Conservation (phyloP, 148 eudicot genomes). For the Rhododendron ferrugineum region DNA sequence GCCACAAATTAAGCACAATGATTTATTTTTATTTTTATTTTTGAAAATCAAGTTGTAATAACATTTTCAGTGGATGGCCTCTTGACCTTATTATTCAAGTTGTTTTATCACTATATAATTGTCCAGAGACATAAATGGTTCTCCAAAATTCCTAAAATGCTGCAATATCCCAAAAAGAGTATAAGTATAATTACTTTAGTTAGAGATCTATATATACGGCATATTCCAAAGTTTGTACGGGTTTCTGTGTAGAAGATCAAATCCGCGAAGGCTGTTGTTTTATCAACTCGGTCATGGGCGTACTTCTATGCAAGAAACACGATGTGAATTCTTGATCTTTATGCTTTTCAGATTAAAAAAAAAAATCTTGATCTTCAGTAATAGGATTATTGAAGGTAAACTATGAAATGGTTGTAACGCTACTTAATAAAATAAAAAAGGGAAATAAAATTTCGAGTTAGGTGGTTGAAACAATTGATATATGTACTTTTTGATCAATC, state of each 20-base stretch:
- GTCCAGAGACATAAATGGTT: neutral
- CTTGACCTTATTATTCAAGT: neutral
- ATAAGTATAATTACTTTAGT: too few species aligned
- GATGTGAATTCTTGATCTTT: neutral
- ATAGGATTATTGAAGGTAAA: neutral
- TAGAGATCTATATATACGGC: neutral
- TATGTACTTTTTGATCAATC: neutral
- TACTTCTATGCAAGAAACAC: neutral
- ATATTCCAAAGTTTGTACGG: neutral
- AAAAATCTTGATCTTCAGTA: neutral
- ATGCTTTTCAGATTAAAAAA: too few species aligned
- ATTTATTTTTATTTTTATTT: too few species aligned
- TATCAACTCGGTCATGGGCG: neutral
- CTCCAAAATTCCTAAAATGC: neutral
- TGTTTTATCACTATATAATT: neutral
- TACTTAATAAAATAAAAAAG: too few species aligned
- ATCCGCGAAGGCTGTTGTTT: neutral
- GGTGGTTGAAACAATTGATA: neutral
- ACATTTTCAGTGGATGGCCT: neutral
- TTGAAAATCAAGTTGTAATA: neutral
- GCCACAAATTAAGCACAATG: neutral
- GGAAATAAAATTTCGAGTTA: neutral
- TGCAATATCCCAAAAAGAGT: neutral
- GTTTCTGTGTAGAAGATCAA: neutral
- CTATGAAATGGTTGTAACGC: neutral